Evolutionary conservation across 1,284 basidiomycete genomes (phyloP).

Genomic region (Irpex lacteus): DNA sequence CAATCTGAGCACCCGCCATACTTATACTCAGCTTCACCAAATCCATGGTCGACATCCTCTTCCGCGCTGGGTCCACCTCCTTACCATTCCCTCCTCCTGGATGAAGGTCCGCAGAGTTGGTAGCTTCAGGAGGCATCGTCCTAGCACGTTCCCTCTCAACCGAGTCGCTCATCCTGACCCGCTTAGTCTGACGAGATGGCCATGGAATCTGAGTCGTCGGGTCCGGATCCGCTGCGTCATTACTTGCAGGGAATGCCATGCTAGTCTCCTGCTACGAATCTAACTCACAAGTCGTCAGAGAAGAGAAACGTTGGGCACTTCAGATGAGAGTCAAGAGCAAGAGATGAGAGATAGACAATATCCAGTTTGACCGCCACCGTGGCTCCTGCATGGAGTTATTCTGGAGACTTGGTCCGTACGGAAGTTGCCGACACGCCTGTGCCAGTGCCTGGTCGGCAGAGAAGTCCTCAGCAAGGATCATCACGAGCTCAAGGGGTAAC

Average conservation of each 20-base stretch:
- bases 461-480: no score
- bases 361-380: no score
- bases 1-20: constrained; percentile 91
- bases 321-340: neutral
- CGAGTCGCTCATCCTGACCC: constrained; percentile 15
- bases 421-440: no score
- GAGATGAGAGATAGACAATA: neutral
- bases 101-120: constrained; percentile 2
- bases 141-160: constrained; percentile 9
- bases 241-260: constrained; percentile 53
- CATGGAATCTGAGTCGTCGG: constrained; percentile 74
- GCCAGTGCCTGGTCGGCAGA: no score
- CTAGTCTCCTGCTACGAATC: neutral
- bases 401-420: no score
- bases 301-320: neutral
- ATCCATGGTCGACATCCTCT: constrained; percentile 63
- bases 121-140: neutral
- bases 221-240: constrained; percentile 58
- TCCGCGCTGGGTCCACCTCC: constrained; percentile 20
- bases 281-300: neutral
- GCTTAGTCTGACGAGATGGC: constrained; percentile 44
- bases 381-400: no score
- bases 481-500: no score
- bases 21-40: constrained; percentile 75
- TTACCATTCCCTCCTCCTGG: constrained; percentile 17